Conservation (phyloP, 805 yeast genomes). For the Clavispora santaluciae region DNA sequence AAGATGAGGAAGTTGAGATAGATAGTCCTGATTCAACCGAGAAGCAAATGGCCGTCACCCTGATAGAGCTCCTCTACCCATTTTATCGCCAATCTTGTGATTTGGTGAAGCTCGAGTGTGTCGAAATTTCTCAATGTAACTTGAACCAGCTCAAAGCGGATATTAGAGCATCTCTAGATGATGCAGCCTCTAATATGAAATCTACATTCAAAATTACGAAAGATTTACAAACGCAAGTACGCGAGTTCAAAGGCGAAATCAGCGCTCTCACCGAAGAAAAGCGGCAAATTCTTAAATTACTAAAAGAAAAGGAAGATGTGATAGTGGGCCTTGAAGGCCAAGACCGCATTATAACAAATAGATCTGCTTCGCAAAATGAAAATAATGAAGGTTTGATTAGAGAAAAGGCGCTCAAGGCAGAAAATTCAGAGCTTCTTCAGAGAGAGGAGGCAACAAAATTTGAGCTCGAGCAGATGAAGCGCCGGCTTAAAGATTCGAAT, state of each 20-base stretch:
- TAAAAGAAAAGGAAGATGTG: not conserved
- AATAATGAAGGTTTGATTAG: not conserved
- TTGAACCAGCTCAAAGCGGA: not conserved
- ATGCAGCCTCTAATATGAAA: not conserved
- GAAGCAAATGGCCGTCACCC: not conserved
- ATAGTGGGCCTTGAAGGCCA: not conserved
- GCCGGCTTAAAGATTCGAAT: not conserved
- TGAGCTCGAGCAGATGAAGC: not conserved
- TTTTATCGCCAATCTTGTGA: not conserved
- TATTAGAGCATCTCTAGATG: not conserved
- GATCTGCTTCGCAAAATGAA: not conserved
- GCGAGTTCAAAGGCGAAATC: not conserved
- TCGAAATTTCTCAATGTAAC: not conserved
- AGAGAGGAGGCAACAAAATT: not conserved
- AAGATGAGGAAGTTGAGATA: not conserved
- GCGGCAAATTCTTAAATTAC: not conserved
- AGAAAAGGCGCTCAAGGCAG: not conserved
- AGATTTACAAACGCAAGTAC: not conserved
- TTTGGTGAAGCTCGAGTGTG: not conserved
- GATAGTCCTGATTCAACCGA: not conserved
- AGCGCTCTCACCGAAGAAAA: not conserved
- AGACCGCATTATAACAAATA: not conserved
- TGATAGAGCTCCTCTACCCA: not conserved
- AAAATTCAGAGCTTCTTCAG: not conserved
- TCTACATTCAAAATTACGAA: not conserved